Evolutionary conservation across 345 rosid genomes (phyloP).

Genomic region (Anacardium occidentale): DNA sequence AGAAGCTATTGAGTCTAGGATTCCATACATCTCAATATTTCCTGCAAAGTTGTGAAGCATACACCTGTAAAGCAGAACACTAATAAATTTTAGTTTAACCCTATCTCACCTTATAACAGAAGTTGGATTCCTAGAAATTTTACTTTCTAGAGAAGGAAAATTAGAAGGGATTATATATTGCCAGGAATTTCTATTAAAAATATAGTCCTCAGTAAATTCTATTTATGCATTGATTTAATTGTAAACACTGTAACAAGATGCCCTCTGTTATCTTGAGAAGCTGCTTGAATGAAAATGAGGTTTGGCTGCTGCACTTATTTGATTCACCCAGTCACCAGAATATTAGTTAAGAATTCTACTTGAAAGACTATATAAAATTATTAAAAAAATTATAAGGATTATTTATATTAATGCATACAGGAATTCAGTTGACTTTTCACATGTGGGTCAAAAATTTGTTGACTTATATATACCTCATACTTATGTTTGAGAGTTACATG

Average conservation of each 20-base stretch:
- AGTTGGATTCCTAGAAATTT: neutral
- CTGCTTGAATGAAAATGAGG: neutral
- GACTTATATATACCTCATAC: neutral
- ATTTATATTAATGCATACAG: neutral
- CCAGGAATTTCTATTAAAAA: neutral
- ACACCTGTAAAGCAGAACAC: slow-evolving; percentile 48
- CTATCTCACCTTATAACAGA: too few relatives aligned
- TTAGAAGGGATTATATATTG: neutral
- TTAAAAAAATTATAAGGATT: neutral
- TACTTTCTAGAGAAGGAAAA: neutral
- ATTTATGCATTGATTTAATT: neutral
- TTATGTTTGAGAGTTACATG: neutral
- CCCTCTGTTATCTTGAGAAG: neutral
- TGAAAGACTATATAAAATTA: neutral
- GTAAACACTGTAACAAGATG: neutral
- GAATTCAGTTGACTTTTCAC: neutral
- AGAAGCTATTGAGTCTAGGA: slow-evolving; percentile 61
- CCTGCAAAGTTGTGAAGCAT: slow-evolving; percentile 84
- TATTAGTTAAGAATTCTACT: neutral
- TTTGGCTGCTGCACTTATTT: neutral
- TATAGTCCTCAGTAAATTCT: neutral
- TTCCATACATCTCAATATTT: slow-evolving; percentile 71
- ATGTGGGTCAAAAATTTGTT: neutral
- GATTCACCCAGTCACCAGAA: neutral
- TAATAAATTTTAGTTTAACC: too few relatives aligned